Base-by-base conservation (phyloP, 345 rosid genomes). In the Heritiera littoralis region DNA sequence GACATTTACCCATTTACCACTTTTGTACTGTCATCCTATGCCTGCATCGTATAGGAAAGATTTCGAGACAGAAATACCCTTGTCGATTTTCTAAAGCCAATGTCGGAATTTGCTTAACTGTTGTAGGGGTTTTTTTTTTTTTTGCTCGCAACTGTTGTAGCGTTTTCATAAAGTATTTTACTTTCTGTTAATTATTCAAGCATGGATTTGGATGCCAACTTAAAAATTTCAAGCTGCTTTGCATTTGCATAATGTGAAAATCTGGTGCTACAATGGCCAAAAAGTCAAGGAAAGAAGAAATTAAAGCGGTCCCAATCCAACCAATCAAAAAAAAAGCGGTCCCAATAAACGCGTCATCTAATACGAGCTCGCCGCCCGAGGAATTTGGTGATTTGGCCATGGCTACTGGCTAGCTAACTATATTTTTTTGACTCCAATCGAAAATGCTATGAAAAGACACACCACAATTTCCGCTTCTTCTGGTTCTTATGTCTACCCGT, bases 11-110 rank as follows among this genome's bases (percentile, higher is more conserved):
- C 13, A 9, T 35, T 35, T 35, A 35, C 38, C 38, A 2, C 38
- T 35, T 3, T 2, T 6, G 40, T 17, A 66, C 2, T 55, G 20
- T 55, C 20, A 17, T 55, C 59, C 38, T 35, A 35, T 35, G 2
- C 3, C 59, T 55, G 23, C 68, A 30, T 28, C 49, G 59, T 30
- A 12, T 2, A 2, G 14, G 18, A 46, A 40, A 54, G 40, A 45
- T n/a, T 74, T 28, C 30, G 4, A 72, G 71, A 79, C 81, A 12
- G 32, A 79, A 73, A 30, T 79, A 75, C 74, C 84, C 61, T 80
- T 35, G 4, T 41, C 32, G 59, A 76, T 65, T 66, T 6, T 76
- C 66, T 2, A 45, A 76, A 75, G 51, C 78, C 9, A 6, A 15
- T 52, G 56, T 48, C 13, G 13, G 52, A 48, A 48, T 45, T 45